These are phyloP conservation scores for Rhodofomes roseus DNA, from an alignment of 1,284 basidiomycete genomes.

Conservation along the genomic window DNA sequence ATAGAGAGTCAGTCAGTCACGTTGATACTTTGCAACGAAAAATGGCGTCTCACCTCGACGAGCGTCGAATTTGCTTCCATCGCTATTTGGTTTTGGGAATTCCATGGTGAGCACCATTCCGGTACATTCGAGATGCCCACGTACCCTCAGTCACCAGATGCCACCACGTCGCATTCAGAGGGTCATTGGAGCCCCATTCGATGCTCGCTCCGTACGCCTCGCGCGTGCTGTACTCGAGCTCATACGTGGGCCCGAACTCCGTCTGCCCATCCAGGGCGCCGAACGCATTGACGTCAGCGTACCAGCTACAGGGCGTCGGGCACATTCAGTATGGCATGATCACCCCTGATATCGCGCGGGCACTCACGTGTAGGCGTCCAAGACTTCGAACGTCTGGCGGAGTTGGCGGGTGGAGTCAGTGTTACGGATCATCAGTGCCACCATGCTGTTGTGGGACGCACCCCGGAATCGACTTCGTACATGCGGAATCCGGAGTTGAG, in stretches of 20 bases:
- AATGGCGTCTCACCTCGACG: constrained; percentile 48
- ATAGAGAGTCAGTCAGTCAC: constrained; percentile 2
- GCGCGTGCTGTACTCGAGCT: constrained; percentile 72
- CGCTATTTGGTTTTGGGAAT: constrained; percentile 31
- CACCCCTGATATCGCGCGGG: constrained; percentile 9
- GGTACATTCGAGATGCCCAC: constrained; percentile 11
- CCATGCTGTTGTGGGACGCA: constrained; percentile 29
- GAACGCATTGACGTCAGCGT: constrained; percentile 56
- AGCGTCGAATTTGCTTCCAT: constrained; percentile 62
- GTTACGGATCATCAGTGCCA: constrained; percentile 1
- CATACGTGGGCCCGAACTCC: constrained; percentile 61
- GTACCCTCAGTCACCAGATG: constrained; percentile 73
- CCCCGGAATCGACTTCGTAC: constrained; percentile 74
- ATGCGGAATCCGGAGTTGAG: constrained; percentile 79
- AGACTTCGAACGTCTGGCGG: constrained; percentile 63
- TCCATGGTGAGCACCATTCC: background rate
- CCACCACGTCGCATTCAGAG: constrained; percentile 84
- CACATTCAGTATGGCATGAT: background rate
- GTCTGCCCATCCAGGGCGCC: constrained; percentile 49
- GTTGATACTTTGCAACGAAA: no score
- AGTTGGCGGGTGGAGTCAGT: constrained; percentile 2
- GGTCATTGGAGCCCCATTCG: constrained; percentile 63
- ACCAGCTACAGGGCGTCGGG: constrained; percentile 44
- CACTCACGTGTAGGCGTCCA: constrained; percentile 70
- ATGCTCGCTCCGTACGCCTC: constrained; percentile 63